Percentiles rank a stretch among this genome's conserved stretches.
phyloP scores from a whole-genome alignment of 805 yeast genomes.

The Myxozyma udenii region DNA sequence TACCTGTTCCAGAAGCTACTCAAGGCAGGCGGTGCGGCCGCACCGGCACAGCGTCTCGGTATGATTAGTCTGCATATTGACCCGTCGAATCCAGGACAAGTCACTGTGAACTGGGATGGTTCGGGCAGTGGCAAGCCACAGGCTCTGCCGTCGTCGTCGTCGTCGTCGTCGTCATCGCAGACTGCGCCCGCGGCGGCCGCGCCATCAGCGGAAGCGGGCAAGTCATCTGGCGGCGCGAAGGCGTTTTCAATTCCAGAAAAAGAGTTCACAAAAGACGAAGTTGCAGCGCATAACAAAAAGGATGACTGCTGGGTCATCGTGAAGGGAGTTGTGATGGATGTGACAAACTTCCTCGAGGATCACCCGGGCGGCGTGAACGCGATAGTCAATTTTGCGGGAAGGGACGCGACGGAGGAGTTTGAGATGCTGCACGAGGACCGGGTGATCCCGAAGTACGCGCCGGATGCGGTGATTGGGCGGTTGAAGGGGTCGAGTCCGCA shows the following conservation, averaged over 20 bases:
- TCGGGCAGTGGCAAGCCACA: conserved; percentile 10
- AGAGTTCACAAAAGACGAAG: conserved; percentile 47
- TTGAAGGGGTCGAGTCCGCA: conserved; percentile 48
- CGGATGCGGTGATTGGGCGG: conserved; percentile 49
- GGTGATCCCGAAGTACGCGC: conserved; percentile 51
- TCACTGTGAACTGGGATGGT: conserved; percentile 30
- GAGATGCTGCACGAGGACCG: conserved; percentile 63
- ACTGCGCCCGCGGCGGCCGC: conserved; percentile 16
- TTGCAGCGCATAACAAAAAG: conserved; percentile 48
- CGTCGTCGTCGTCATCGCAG: conserved; percentile 5
- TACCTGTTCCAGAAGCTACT: conserved; percentile 38
- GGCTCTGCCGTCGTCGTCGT: conserved; percentile 7
- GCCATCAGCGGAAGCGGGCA: conserved; percentile 9
- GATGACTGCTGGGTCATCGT: conserved; percentile 72
- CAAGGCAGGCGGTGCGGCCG: conserved; percentile 28
- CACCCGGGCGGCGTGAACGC: conserved; percentile 70
- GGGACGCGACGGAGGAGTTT: conserved; percentile 67
- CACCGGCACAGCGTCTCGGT: conserved; percentile 42
- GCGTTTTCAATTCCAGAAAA: conserved; percentile 46
- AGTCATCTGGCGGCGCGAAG: conserved; percentile 7
- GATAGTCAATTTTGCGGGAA: conserved; percentile 72
- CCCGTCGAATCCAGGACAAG: conserved; percentile 30
- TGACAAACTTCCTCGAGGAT: conserved; percentile 51
- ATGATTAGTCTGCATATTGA: conserved; percentile 44
- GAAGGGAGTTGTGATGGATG: conserved; percentile 64